Base-by-base conservation (phyloP, 371 early-diverging fungal genomes). In the Gilbertella persicaria region DNA sequence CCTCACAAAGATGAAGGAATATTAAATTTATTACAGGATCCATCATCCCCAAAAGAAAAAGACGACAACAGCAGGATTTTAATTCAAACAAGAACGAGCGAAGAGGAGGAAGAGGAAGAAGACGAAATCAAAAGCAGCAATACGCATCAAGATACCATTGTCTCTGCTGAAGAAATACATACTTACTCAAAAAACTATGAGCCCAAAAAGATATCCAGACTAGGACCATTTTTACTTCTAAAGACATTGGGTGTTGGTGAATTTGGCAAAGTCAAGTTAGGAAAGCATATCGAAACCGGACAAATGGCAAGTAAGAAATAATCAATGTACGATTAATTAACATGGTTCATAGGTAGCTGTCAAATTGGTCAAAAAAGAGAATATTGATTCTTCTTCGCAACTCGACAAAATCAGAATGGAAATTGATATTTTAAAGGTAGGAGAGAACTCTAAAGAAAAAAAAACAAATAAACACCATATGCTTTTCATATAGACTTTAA, bases 241-340 rank as follows among this genome's bases (percentile, higher is more conserved):
- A 96, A 96, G 69, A 93, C 95, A 12, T 79, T 99, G 5, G 99
- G 99, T 54, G 96, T 94, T 69, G 99, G 99, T 33, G 98, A 97
- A 73, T 98, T 97, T 74, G 96, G 96, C 45, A 96, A 97, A 73
- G 99, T 99, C 58, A 98, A 98, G 64, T 81, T 97, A 13, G 99
- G 95, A 12, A 84, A 91, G 60, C 94, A 97, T 73, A 86, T 87
- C 45, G 78, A 93, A 45, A 91, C 92, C 7, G 91, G 93, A 20
- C 89, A 90, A 62, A 95, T 93, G 83, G 99, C 94, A 82, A 66
- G 42, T 45, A 12, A 9, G 13, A 19, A 12, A 17, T 16, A 13
- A 16, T 5, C 14, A 16, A 29, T 12, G 33, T 26, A 26, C 7
- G 6, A 16, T 14, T 12, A 1, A 21, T 54, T 19, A 35, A 23